Base-by-base conservation (phyloP, 257 asterid species). In the Gynochthodes officinalis region DNA sequence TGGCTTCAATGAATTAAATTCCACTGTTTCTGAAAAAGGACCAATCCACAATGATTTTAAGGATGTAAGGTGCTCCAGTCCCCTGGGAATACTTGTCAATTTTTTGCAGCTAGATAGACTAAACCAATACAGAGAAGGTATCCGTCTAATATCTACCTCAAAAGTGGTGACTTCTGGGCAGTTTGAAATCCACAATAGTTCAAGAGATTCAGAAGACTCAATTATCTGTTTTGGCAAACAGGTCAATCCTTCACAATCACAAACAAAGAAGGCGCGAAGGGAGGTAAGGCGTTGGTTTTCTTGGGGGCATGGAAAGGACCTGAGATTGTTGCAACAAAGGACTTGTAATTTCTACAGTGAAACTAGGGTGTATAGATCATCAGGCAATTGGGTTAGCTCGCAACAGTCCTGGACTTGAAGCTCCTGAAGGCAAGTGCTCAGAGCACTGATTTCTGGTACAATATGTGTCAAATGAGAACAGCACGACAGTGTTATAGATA, bases 321-420 rank as follows among this genome's bases (percentile, higher is more conserved):
- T 23, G 0, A 80, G 69, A 55, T 73, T 68, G 16, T 2, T 0
- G 37, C 83, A 65, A 0, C 0, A 0, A 0, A 0, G 1, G 16
- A 75, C 73, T 1, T 0, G 0, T 12, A 79, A 4, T 4, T 0
- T 0, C 13, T 65, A 13, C 4, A 75, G 71, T 40, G 70, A 57
- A 3, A 44, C 64, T 63, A 0, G 25, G 0, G 19, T 55, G 43
- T 2, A 77, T 67, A 81, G 18, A 18, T 72, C 74, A n/a, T 67
- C 18, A 33, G 82, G 76, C 7, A 81, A 64, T 52, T 21, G 23
- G 0, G 43, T 59, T 42, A 81, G 33, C 71, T 27, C 70, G 15
- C 54, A 23, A 49, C 85, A 81, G 0, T 1, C 0, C 0, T 0
- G 0, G 0, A 73, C 28, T 0, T 0, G 0, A 35, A 80, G 53